Conservation (phyloP, 768 basidiomycete species). For the Boletus speciosus region DNA sequence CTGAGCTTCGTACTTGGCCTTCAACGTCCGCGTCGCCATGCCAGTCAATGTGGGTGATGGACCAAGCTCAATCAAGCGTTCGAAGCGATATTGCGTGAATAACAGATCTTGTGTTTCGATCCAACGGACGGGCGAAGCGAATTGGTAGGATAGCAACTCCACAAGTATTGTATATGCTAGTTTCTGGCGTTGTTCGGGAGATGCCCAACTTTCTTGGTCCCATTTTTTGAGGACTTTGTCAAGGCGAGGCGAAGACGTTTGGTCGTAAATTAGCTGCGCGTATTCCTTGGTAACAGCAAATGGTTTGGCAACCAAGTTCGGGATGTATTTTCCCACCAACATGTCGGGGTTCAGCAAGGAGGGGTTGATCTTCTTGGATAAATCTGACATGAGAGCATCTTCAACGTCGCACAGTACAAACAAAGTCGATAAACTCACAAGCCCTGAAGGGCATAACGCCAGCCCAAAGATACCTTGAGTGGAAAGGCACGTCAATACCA, state of each 20-base stretch:
- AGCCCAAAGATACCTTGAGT: constrained; percentile 98
- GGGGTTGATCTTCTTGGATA: constrained; percentile 97
- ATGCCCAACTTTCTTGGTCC: constrained; percentile 89
- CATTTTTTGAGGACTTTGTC: constrained; percentile 93
- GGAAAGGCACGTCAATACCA: constrained; percentile 99
- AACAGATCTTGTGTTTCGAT: constrained; percentile 97
- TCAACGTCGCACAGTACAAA: constrained; percentile 1
- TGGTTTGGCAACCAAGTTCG: constrained; percentile 89
- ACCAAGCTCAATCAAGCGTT: constrained; percentile 92
- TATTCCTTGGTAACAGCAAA: constrained; percentile 84
- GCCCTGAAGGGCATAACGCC: constrained; percentile 97
- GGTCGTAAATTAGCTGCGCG: constrained; percentile 92
- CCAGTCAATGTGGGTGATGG: constrained; percentile 95
- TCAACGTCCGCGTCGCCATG: constrained; percentile 87
- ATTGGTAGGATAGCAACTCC: constrained; percentile 96
- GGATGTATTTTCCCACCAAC: constrained; percentile 93
- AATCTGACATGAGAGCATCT: constrained; percentile 45
- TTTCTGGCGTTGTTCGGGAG: constrained; percentile 79
- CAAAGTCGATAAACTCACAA: constrained; percentile 51
- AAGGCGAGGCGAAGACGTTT: constrained; percentile 92
- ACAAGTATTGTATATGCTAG: constrained; percentile 96
- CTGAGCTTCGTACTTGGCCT: constrained; percentile 87
- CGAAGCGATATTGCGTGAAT: constrained; percentile 82
- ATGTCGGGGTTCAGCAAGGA: constrained; percentile 90
- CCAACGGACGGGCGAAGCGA: constrained; percentile 98